Evolutionary conservation across 1,284 basidiomycete genomes (phyloP).

Genomic region (Sporisorium sorghi): DNA sequence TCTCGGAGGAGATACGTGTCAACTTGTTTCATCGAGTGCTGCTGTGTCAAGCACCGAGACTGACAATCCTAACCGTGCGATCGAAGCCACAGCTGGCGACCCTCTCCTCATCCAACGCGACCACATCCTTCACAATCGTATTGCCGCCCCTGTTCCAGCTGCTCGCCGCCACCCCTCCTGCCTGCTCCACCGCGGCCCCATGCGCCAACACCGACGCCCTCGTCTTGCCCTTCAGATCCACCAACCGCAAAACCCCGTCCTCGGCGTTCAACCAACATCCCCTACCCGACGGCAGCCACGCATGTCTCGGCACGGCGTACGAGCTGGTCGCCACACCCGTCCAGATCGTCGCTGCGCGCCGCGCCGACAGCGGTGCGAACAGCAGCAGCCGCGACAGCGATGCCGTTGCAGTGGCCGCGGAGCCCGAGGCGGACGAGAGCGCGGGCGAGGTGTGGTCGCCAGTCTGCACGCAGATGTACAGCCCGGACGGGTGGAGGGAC

Average conservation of each 20-base stretch:
- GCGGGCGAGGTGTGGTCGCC: constrained; percentile 54
- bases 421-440: constrained; percentile 20
- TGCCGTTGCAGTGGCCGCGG: constrained; percentile 9
- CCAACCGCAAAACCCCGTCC: constrained; percentile 58
- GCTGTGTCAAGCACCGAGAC: no score
- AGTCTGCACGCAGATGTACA: constrained; percentile 59
- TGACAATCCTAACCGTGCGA: constrained; percentile 48
- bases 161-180: constrained; percentile 6
- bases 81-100: constrained; percentile 65
- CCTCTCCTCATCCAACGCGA: constrained; percentile 38
- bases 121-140: constrained; percentile 61
- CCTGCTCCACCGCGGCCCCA: constrained; percentile 18
- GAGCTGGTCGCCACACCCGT: constrained; percentile 50
- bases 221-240: constrained; percentile 53
- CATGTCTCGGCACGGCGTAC: constrained; percentile 55
- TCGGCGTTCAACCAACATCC: constrained; percentile 62
- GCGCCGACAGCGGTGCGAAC: constrained; percentile 41
- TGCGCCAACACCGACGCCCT: constrained; percentile 50
- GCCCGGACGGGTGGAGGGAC: constrained; percentile 53
- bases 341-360: constrained; percentile 53
- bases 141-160: constrained; percentile 62
- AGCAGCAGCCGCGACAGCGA: constrained; percentile 54
- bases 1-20: no score
- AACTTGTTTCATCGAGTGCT: no score
- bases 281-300: constrained; percentile 53